Evolutionary conservation across 2,329 filamentous ascomycete species (phyloP), one percentile per base, ranked within the genome.

Genomic region (Cladophialophora chaetospira): DNA sequence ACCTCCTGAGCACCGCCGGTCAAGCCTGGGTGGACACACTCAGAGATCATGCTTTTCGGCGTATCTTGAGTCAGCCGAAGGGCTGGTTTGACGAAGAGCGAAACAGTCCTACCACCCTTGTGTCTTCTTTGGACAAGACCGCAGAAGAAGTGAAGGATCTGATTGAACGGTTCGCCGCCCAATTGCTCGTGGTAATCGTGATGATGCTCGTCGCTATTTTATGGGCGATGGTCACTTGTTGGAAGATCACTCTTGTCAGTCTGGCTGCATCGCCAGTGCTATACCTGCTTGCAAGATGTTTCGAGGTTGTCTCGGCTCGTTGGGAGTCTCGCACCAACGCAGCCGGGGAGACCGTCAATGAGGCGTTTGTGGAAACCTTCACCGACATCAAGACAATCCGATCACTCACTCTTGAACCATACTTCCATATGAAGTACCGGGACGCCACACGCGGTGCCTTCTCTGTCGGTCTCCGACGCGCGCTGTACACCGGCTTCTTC

Each of bases 111-210:
- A 77, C 79, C 0, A 78, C 79, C 1, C 78, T 97, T 38, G 84
- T 80, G 0, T 85, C 89, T 58, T 87, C 82, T 42, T 79, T 97
- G 0, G 90, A 96, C 66, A 82, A 88, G 13, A 89, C 90, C 65
- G 88, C 88, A 0, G 91, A 97, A 69, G 91, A 96, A 68, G 92
- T 94, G 83, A 83, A 89, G 6, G 91, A 89, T 64, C 75, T 97
- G 0, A 79, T 96, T 0, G 88, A 89, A 1, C 83, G 88, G 1
- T 96, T 96, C 67, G 79, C 87, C 0, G 87, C 88, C 1, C 83
- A 88, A 51, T 71, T 88, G 0, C 77, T 92, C 11, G 82, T 87
- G 8, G 85, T 88, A 3, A 68, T 78, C 0, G 72, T 84, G 49
- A 92, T 96, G 80, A 79, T 89, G 15, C 55, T 74, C 0, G 81